Base-by-base conservation (phyloP, 1,284 basidiomycete species). In the Pholiota adiposa region DNA sequence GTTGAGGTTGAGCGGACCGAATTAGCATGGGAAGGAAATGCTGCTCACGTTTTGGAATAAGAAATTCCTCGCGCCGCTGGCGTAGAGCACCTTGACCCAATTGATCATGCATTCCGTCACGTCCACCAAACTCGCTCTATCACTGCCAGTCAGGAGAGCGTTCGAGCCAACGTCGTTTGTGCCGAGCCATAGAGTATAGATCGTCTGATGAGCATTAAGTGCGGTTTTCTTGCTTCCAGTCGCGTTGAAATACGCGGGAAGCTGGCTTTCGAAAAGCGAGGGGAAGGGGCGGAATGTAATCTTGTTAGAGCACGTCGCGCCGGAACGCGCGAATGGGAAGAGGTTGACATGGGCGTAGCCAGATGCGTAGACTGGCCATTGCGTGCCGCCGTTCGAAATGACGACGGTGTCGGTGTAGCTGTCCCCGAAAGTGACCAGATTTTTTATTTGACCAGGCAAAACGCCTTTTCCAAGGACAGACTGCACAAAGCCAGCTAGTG, bases 181-280 rank as follows among this genome's bases (percentile, higher is more conserved):
- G 2, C 80, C 80, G 50, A 81, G 75, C 79, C 80, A 82, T 16
- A 81, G 69, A 0, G 77, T 77, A 60, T 78, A 81, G 12, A 81
- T 60, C 0, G 80, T 81, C 41, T 77, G 67, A 16, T 68, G 63
- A 11, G 73, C 60, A 11, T 70, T 58, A 1, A 79, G 61, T n/a
- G 62, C 68, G 19, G 74, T 52, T 19, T 72, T 59, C 36, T 38
- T 38, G 6, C 7, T 54, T 11, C 59, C 58, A 0, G 63, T 64
- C 9, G 52, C 51, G 27, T 64, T 63, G 48, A 78, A 71, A 62
- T 75, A 80, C 0, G 70, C 51, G 0, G 79, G 79, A 23, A 82
- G 65, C 61, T 80, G 77, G 56, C 73, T 74, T 62, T 78, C 79
- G 53, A 78, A 76, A 1, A 82, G 61, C 0, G 78, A 70, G 1